Conservation (phyloP, 129 eudicot species). For the Chrysanthemum makinoi region DNA sequence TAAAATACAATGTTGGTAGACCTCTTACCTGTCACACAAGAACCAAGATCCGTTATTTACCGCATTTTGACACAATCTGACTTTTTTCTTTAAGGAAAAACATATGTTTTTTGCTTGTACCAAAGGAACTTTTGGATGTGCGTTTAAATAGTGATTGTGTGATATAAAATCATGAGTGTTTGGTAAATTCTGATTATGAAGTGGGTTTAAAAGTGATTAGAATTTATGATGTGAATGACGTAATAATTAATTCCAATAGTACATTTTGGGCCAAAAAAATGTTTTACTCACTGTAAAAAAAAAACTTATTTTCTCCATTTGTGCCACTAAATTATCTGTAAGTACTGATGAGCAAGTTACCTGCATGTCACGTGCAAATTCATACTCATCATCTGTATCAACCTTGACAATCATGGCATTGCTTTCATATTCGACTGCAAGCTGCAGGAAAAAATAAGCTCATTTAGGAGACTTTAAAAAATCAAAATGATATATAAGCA, state of each 20-base stretch:
- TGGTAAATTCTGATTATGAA: background rate
- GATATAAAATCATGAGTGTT: background rate
- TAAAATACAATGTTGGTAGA: conserved; percentile 86
- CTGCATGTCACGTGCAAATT: conserved; percentile 98
- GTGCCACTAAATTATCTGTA: background rate
- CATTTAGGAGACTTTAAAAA: background rate
- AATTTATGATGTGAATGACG: background rate
- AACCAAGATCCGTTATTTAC: background rate
- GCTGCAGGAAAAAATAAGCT: conserved; percentile 40
- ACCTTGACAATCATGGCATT: conserved; percentile 85
- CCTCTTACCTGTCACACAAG: conserved; percentile 76
- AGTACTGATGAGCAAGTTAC: conserved; percentile 32
- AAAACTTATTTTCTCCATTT: background rate
- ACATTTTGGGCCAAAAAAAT: background rate
- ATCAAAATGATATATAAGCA: background rate
- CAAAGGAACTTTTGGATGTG: background rate
- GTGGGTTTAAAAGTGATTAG: too few relatives aligned
- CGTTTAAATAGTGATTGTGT: background rate
- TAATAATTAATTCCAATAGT: background rate
- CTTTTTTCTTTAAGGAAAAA: background rate
- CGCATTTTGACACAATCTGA: background rate
- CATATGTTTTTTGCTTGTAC: background rate
- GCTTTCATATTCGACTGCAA: conserved; percentile 92
- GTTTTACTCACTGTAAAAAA: background rate
- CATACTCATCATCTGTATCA: conserved; percentile 94